These are phyloP conservation scores for Debaryomyces udenii DNA, from an alignment of 1,139 yeast genomes.

Conservation along the genomic window DNA sequence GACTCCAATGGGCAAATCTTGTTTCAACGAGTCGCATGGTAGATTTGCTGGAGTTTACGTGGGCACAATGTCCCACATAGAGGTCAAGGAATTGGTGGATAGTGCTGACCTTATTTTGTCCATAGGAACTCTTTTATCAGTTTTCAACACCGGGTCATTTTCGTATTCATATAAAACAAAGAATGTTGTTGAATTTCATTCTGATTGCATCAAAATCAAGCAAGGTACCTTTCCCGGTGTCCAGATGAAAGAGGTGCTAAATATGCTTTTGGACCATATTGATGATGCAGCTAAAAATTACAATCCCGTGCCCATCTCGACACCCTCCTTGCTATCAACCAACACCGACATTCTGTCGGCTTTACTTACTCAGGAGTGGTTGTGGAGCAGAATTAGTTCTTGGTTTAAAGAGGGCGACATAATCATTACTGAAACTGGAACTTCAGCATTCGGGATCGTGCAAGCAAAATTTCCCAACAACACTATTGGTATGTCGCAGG, in stretches of 20 bases:
- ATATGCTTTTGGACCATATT: constrained; percentile 45
- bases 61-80: constrained; percentile 77
- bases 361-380: constrained; percentile 69
- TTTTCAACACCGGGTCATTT: constrained; percentile 89
- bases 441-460: constrained; percentile 85
- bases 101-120: constrained; percentile 74
- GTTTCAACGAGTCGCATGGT: constrained; percentile 68
- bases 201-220: constrained; percentile 80
- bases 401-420: constrained; percentile 82
- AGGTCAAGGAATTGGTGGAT: constrained; percentile 76
- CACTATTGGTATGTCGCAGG: constrained; percentile 80
- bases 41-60: constrained; percentile 87
- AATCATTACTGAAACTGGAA: constrained; percentile 84
- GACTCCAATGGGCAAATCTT: constrained; percentile 91
- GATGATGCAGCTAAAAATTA: constrained; percentile 41
- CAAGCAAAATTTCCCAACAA: constrained; percentile 76
- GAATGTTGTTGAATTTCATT: constrained; percentile 84
- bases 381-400: constrained; percentile 74
- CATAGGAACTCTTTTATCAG: constrained; percentile 81
- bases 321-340: constrained; percentile 31
- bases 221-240: constrained; percentile 77
- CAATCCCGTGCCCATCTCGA: constrained; percentile 51
- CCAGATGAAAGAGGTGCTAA: constrained; percentile 72
- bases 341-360: constrained; percentile 21
- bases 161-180: constrained; percentile 78